Percentiles rank a stretch among this genome's conserved stretches.
Evolutionary conservation across 441 rosid genomes (phyloP).

Genomic region (Aquilaria agallochum): DNA sequence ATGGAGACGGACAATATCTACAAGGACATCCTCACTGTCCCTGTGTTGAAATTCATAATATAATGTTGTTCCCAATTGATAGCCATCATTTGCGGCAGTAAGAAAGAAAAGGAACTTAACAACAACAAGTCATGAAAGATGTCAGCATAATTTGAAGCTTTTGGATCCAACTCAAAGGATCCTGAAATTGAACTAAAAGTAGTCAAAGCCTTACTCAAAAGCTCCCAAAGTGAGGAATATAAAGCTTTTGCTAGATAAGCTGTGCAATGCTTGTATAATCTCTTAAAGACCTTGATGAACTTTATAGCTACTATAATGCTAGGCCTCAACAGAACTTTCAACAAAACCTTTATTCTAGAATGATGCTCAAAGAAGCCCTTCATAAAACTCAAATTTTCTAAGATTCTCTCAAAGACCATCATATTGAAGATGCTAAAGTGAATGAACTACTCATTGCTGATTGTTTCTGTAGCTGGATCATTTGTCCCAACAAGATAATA

Average conservation of each 20-base stretch:
- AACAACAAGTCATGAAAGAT: constrained; percentile 83
- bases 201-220: constrained; percentile 63
- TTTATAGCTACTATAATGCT: constrained; percentile 91
- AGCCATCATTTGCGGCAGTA: constrained; percentile 86
- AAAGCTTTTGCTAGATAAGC: constrained; percentile 89
- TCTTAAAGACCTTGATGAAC: constrained; percentile 98
- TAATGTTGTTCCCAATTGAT: constrained; percentile 93
- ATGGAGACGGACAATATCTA: constrained; percentile 77
- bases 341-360: constrained; percentile 86
- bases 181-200: constrained; percentile 57
- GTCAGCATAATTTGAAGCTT: constrained; percentile 43
- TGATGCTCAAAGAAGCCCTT: constrained; percentile 75
- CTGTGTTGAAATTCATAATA: constrained; percentile 82
- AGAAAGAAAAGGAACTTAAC: constrained; percentile 93
- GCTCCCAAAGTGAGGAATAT: constrained; percentile 79
- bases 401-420: constrained; percentile 93
- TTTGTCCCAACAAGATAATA: constrained; percentile 41
- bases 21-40: constrained; percentile 76
- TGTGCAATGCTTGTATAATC: constrained; percentile 93
- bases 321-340: constrained; percentile 83
- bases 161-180: constrained; percentile 74
- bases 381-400: constrained; percentile 95
- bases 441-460: constrained; percentile 81
- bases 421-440: constrained; percentile 89
- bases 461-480: constrained; percentile 42